Evolutionary conservation across 2,329 filamentous ascomycete species (phyloP), one percentile per base, ranked within the genome.

Genomic region (Exophiala xenobiotica): DNA sequence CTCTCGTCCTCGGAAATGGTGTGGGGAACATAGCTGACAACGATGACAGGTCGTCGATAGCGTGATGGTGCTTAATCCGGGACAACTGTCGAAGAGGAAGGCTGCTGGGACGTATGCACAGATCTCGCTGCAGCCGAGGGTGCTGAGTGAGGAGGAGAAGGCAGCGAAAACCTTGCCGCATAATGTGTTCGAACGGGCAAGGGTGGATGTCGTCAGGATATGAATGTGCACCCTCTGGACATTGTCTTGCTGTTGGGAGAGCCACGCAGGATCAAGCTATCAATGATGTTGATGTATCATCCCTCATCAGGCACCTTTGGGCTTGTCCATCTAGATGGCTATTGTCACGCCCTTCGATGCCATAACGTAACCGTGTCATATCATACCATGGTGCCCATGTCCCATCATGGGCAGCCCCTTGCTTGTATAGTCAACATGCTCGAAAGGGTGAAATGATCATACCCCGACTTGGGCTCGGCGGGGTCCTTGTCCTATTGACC

Each of bases 11-110:
- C 26, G 4, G 19, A 2, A 18, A 5, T 35, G 31, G n/a, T 9
- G 5, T 14, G 4, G 12, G 11, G 31, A 14, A 35, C 9, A 14
- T 14, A n/a, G n/a, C n/a, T n/a, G n/a, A n/a, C n/a, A n/a, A n/a
- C 26, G 26, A 1, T 61, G 8, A 35, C 18, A 96, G 90, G 90
- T 96, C 35, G 85, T 97, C 8, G 89, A 96, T 64, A 89, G 86
- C 60, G 90, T 96, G 0, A 71, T 97, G 5, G 83, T 90, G 9
- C 86, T 99, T 64, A 99, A 99, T 67, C 92, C 93, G 0, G 92
- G 93, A 4, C 85, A 83, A 43, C 73, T 96, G 26, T 93, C 90
- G 12, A 96, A 95, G 71, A 83, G 88, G 50, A 85, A 83, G 53
- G 90, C 86, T 1, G 79, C 91, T 0, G 93, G 93, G 4, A 96